Evolutionary conservation across 306 rosid genomes (phyloP).

Genomic region (Carpinus fangiana): DNA sequence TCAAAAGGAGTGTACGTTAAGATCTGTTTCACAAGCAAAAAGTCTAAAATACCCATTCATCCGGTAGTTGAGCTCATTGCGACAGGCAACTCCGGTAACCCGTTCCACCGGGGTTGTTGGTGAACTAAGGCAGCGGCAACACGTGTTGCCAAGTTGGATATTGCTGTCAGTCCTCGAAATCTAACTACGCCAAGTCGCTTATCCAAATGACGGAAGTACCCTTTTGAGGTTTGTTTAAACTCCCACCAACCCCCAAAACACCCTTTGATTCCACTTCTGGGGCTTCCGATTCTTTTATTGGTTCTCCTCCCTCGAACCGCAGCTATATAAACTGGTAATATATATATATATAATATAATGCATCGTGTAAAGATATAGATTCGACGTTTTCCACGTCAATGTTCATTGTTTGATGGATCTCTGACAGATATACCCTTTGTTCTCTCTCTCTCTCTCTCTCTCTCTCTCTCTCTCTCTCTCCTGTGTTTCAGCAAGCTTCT

Average conservation of each 20-base stretch:
- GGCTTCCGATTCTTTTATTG: neutral
- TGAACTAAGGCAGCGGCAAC: neutral
- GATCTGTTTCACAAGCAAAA: too few relatives aligned
- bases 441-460: neutral
- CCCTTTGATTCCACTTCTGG: neutral
- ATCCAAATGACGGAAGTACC: neutral
- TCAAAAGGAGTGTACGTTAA: too few relatives aligned
- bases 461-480: neutral
- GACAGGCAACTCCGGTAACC: neutral
- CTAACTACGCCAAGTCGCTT: neutral
- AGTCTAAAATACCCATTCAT: neutral
- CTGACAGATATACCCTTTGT: neutral
- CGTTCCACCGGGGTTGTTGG: neutral
- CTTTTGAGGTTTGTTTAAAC: neutral
- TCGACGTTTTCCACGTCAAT: constrained; percentile 5
- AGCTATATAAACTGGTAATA: neutral
- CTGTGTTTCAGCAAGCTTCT: neutral
- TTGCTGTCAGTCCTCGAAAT: neutral
- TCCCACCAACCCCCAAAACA: constrained; percentile 28
- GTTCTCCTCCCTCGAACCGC: constrained; percentile 23
- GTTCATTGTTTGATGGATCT: constrained; percentile 3
- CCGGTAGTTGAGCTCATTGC: neutral
- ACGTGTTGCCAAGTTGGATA: constrained; percentile 18
- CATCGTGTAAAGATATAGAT: constrained; percentile 9
- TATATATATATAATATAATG: neutral